Base-by-base conservation (phyloP, 441 rosid genomes). In the Raphanus hybrid region DNA sequence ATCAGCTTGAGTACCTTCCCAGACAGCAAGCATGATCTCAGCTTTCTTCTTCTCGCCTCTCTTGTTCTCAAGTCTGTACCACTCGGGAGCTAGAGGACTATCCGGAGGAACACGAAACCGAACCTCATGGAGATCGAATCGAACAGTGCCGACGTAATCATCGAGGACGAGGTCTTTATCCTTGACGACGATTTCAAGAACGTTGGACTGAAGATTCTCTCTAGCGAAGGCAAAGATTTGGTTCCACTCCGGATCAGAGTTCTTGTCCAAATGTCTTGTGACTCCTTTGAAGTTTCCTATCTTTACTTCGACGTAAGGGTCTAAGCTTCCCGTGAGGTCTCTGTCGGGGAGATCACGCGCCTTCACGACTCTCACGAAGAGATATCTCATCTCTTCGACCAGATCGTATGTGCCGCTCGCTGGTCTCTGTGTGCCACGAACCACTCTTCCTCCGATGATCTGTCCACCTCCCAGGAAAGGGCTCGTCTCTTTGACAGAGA, bases 1-100 rank as follows among this genome's bases (percentile, higher is more conserved):
- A 58, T 96, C 98, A 64, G 97, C 98, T 74, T 96, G 99, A 11
- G 98, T 93, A 29, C 99, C 99, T 65, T 73, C 82, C 99, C 99
- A 96, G 35, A 96, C 97, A 58, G 99, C 98, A 69, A 93, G 89
- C 99, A 96, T 96, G 74, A 96, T 80, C 83, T 96, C 98, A n/a
- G 88, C 91, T 41, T 72, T 81, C 59, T 7, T 76, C 78, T 89
- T 93, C 75, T 86, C 92, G 14, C 92, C 85, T 89, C 84, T 59
- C 89, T 75, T 84, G 75, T 90, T 89, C 75, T 87, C 91, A 5
- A 96, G 85, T 54, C 96, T 84, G 75, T 96, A 89, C 99, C 99
- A 96, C 80, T 96, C 87, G 1, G 98, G 89, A 67, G 99, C 99
- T 87, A 96, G 78, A 4, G 98, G 99, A 76, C 98, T 93, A 73